phyloP scores from a whole-genome alignment of 257 asterid species.

The Ballota nigra region DNA sequence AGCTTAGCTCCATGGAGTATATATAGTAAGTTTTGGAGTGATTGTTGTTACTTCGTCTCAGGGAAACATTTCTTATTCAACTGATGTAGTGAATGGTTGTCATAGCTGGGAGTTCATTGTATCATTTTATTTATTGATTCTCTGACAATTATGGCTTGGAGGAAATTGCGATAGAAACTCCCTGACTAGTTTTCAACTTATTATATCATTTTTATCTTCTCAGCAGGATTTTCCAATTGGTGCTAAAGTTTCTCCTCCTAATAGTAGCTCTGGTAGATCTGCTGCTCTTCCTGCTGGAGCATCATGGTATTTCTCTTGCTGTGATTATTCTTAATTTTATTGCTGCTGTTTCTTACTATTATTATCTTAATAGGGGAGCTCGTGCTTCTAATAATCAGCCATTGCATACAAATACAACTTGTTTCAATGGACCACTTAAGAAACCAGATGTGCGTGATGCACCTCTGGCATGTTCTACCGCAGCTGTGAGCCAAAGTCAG shows the following conservation, averaged over 20 bases:
- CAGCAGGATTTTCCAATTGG: slow-evolving; percentile 34
- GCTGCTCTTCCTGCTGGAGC: slow-evolving; percentile 95
- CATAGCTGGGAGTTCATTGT: background rate
- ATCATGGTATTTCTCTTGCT: slow-evolving; percentile 56
- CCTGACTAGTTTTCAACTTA: background rate
- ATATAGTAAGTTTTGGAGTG: background rate
- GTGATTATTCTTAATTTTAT: slow-evolving; percentile 14
- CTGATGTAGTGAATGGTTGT: slow-evolving; percentile 9
- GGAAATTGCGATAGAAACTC: background rate
- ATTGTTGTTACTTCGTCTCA: background rate
- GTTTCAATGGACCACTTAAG: slow-evolving; percentile 45
- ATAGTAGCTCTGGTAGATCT: slow-evolving; percentile 85
- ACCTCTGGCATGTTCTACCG: slow-evolving; percentile 39
- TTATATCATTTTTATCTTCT: background rate
- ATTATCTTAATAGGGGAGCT: slow-evolving; percentile 64
- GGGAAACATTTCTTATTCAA: background rate
- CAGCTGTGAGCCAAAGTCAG: slow-evolving; percentile 47
- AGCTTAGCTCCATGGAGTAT: slow-evolving; percentile 10
- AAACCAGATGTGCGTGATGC: slow-evolving; percentile 39
- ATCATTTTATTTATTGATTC: background rate
- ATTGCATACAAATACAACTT: slow-evolving; percentile 37
- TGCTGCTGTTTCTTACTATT: slow-evolving; percentile 16
- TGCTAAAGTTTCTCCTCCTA: slow-evolving; percentile 55
- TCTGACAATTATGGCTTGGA: background rate
- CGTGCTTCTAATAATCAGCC: slow-evolving; percentile 61